Percentiles rank a stretch among this genome's conserved stretches.
Conservation (phyloP, 805 yeast species). For the Myxozyma nipponensis region DNA sequence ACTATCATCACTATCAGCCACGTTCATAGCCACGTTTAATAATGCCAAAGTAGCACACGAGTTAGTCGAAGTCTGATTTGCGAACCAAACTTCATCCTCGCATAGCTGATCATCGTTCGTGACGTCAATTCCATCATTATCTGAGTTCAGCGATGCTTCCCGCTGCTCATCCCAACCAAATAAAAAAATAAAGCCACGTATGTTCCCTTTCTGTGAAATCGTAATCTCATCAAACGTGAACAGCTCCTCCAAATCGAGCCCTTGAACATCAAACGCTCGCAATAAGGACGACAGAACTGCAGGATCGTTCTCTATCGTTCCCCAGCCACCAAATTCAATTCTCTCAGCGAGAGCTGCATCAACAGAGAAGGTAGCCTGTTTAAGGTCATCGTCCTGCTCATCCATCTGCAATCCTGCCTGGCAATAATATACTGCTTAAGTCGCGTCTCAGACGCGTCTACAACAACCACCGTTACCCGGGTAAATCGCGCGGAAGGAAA, state of each 20-base stretch:
- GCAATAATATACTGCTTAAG: neutral
- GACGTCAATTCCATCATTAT: neutral
- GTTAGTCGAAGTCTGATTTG: slow-evolving; percentile 19
- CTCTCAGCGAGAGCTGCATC: slow-evolving; percentile 1
- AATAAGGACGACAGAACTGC: slow-evolving; percentile 14
- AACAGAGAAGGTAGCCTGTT: neutral
- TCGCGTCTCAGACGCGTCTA: too few species aligned
- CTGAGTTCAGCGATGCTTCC: neutral
- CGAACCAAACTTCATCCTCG: slow-evolving; percentile 17
- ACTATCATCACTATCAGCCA: neutral
- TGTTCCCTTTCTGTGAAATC: neutral
- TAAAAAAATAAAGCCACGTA: slow-evolving; percentile 17
- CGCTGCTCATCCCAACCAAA: slow-evolving; percentile 12
- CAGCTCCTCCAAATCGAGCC: slow-evolving; percentile 13
- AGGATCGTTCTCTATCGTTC: slow-evolving; percentile 25
- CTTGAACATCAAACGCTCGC: slow-evolving; percentile 16
- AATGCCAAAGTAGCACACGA: slow-evolving; percentile 23
- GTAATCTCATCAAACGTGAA: slow-evolving; percentile 15
- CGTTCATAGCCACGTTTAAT: slow-evolving; percentile 17
- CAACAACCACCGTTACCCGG: too few species aligned
- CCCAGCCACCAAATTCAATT: slow-evolving; percentile 12
- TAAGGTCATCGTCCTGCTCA: neutral
- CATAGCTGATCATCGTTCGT: neutral
- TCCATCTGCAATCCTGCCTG: neutral
- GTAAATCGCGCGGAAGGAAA: too few species aligned